A percentile compares a stretch with the other conserved stretches of the same genome.
These are phyloP conservation scores for Lumnitzera racemosa DNA, from an alignment of 345 rosid genomes.

Conservation along the genomic window DNA sequence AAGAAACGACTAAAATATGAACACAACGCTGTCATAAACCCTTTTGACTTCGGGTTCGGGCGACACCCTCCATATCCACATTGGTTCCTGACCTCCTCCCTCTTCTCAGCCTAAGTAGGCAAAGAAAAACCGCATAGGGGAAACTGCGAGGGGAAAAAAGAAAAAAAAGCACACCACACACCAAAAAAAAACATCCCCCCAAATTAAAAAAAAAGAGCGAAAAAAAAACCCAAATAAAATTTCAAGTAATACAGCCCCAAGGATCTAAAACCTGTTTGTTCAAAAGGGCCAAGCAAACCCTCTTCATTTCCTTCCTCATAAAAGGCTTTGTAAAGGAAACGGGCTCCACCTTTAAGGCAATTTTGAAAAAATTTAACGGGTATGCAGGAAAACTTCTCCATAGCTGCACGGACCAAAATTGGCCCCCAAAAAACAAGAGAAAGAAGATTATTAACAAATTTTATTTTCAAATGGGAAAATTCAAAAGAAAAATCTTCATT, in stretches of 20 bases:
- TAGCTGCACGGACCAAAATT: conserved; percentile 64
- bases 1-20: conserved; percentile 23
- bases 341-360: conserved; percentile 97
- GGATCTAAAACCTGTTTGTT: conserved; percentile 79
- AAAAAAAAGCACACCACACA: no score
- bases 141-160: conserved; percentile 61
- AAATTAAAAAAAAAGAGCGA: background rate
- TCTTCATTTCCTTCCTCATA: conserved; percentile 97
- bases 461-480: no score
- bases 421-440: background rate
- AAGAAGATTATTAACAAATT: no score
- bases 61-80: conserved; percentile 99
- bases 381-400: conserved; percentile 97
- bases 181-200: background rate
- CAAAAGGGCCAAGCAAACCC: conserved; percentile 94
- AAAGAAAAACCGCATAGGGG: conserved; percentile 88
- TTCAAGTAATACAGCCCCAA: background rate
- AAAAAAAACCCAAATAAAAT: background rate
- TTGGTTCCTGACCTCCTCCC: conserved; percentile 96
- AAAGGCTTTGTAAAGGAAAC: conserved; percentile 94
- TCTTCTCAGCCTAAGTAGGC: conserved; percentile 94
- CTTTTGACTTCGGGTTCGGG: conserved; percentile 97
- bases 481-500: no score
- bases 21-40: conserved; percentile 95
- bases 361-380: conserved; percentile 75